These are phyloP conservation scores for Huntiella savannae DNA, from an alignment of 2,329 filamentous ascomycete species.

Conservation along the genomic window DNA sequence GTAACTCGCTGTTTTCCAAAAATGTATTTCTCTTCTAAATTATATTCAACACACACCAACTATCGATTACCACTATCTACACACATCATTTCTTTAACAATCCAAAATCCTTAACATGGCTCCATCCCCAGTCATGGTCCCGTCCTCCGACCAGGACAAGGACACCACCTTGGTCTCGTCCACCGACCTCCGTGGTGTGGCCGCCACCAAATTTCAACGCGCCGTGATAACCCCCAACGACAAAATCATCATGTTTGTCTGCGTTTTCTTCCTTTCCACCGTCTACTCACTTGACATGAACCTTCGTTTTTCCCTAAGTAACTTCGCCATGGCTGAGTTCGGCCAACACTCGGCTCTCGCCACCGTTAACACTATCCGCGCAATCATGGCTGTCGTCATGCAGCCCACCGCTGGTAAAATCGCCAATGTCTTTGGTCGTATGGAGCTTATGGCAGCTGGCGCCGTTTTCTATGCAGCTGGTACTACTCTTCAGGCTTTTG, in stretches of 20 bases:
- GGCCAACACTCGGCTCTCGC: conserved; percentile 34
- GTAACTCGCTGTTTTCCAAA: too few species aligned
- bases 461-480: conserved; percentile 41
- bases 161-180: too few species aligned
- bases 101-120: background rate
- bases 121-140: background rate
- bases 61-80: too few species aligned
- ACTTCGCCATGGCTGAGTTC: conserved; percentile 32
- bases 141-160: too few species aligned
- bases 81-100: background rate
- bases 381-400: conserved; percentile 39
- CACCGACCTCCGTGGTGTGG: conserved; percentile 31
- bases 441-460: conserved; percentile 35
- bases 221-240: conserved; percentile 31
- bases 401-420: conserved; percentile 39
- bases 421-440: conserved; percentile 42
- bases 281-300: conserved; percentile 42
- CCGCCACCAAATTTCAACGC: conserved; percentile 37
- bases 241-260: conserved; percentile 36
- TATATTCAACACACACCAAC: too few species aligned
- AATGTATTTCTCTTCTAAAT: too few species aligned
- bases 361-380: conserved; percentile 36
- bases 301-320: conserved; percentile 35
- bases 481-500: conserved; percentile 35
- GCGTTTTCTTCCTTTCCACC: conserved; percentile 44